A percentile compares a stretch with the other conserved stretches of the same genome.
Conservation (phyloP, 495 filamentous ascomycete species). For the Niebla homalea region DNA sequence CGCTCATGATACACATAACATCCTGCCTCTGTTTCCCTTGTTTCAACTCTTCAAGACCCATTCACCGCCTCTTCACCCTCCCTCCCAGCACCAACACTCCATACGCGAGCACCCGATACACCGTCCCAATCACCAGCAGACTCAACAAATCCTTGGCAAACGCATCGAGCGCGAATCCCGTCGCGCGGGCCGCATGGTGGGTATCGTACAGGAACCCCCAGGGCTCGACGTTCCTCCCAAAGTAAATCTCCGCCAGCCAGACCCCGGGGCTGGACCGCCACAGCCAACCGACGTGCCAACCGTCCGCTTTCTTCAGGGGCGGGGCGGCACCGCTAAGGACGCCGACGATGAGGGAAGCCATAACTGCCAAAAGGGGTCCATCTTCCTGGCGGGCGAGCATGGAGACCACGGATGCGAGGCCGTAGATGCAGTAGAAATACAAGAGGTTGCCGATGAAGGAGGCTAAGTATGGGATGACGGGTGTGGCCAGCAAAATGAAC, state of each 20-base stretch:
- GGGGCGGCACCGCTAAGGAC: conserved; percentile 38
- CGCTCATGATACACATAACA: too few relatives aligned
- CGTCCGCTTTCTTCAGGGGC: conserved; percentile 30
- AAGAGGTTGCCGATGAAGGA: conserved; percentile 36
- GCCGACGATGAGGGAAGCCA: conserved; percentile 34
- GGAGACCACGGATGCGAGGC: conserved; percentile 35
- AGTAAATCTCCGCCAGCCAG: conserved; percentile 46
- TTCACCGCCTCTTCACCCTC: background rate
- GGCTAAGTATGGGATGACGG: conserved; percentile 31
- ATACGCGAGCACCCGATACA: conserved; percentile 31
- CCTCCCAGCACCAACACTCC: conserved; percentile 17
- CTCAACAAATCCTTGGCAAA: conserved; percentile 26
- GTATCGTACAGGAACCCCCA: conserved; percentile 27
- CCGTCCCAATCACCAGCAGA: conserved; percentile 25
- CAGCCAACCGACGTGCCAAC: conserved; percentile 42
- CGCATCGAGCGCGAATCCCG: conserved; percentile 28
- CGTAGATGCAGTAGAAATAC: conserved; percentile 47
- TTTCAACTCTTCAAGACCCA: background rate
- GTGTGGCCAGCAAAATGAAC: conserved; percentile 35
- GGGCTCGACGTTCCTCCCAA: conserved; percentile 32
- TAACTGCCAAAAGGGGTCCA: conserved; percentile 35
- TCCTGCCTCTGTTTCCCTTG: background rate
- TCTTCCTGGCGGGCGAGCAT: conserved; percentile 36
- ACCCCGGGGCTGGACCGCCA: conserved; percentile 39
- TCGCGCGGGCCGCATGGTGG: conserved; percentile 6